A percentile compares a stretch with the other conserved stretches of the same genome.
phyloP scores from a whole-genome alignment of 2,329 filamentous ascomycete species.

The Pseudodiploospora longispora region DNA sequence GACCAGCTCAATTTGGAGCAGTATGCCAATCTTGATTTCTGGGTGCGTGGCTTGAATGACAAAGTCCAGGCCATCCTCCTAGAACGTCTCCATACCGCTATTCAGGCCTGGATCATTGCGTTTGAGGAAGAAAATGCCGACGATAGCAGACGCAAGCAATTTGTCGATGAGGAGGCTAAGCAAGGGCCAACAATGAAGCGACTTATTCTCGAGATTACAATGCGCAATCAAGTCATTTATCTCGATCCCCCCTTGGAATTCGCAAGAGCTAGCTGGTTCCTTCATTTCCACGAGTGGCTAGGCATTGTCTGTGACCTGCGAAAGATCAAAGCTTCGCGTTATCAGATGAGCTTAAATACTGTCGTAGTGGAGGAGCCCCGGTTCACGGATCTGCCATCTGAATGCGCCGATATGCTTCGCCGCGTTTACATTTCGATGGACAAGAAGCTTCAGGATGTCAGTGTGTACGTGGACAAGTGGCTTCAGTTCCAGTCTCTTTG shows the following conservation, averaged over 20 bases:
- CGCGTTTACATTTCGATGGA: slow-evolving; percentile 80
- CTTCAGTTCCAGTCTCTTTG: slow-evolving; percentile 96
- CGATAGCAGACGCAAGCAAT: slow-evolving; percentile 44
- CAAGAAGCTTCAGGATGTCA: slow-evolving; percentile 70
- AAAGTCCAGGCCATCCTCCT: slow-evolving; percentile 76
- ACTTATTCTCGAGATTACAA: slow-evolving; percentile 85
- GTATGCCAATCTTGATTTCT: slow-evolving; percentile 84
- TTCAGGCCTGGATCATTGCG: slow-evolving; percentile 77
- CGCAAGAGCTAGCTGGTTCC: slow-evolving; percentile 87
- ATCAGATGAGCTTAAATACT: slow-evolving; percentile 78
- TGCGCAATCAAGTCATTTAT: slow-evolving; percentile 97
- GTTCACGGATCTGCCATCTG: slow-evolving; percentile 77
- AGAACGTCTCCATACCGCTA: slow-evolving; percentile 73
- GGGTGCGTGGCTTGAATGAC: slow-evolving; percentile 81
- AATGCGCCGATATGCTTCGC: slow-evolving; percentile 71
- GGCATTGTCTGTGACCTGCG: slow-evolving; percentile 85
- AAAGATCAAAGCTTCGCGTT: slow-evolving; percentile 90
- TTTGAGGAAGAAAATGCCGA: slow-evolving; percentile 60
- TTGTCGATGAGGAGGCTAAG: slow-evolving; percentile 36
- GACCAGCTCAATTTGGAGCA: slow-evolving; percentile 96
- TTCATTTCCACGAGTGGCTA: slow-evolving; percentile 88
- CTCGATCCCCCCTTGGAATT: slow-evolving; percentile 89
- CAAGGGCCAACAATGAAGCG: slow-evolving; percentile 58
- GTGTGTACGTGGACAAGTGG: slow-evolving; percentile 92
- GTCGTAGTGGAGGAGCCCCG: slow-evolving; percentile 55